Base-by-base conservation (phyloP, 495 filamentous ascomycete species). In the Penicillium silybi region DNA sequence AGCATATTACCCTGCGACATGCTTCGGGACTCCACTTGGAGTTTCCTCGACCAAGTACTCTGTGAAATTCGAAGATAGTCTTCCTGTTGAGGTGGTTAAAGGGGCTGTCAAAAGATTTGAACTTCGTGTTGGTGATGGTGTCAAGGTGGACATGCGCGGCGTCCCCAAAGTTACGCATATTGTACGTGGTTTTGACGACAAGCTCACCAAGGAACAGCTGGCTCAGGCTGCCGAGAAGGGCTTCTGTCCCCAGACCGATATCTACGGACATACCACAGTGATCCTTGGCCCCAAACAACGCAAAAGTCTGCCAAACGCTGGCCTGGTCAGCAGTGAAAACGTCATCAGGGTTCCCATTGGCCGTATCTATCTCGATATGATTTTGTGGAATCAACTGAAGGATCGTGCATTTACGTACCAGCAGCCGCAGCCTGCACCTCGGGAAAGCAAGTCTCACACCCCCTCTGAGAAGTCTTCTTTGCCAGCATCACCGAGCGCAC, bases 1-100 rank as follows among this genome's bases (percentile, higher is more conserved):
- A 29, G 74, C 72, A 20, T 81, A 75, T 48, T 77, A 75, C 45
- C 77, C 78, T 26, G 78, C 71, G 17, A 78, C 71, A 16, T 81
- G 76, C 49, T 64, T 76, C 35, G 75, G 74, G 1, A 65, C 67
- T 6, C 65, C 74, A 7, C 58, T 68, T 42, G 71, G 70, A 7
- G 63, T 59, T 10, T 61, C 72, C 4, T 65, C 72, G 32, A 54
- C 60, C 34, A 73, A 71, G 16, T 79, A 72, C 43, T 51, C 66
- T 15, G 70, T 81, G 16, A 70, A 72, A 37, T 80, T 80, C 38
- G 76, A 79, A 46, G 72, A 73, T 40, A 75, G 70, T 44, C 43
- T 51, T 25, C 69, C 67, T 7, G 53, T 75, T 41, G 75, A 80
- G 43, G 71, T 78, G 5, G 62, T 67, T 0, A 62, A 67, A 34